Percentiles rank a stretch among this genome's conserved stretches.
phyloP scores from a whole-genome alignment of 345 rosid genomes.

The Rhodamnia argentea region DNA sequence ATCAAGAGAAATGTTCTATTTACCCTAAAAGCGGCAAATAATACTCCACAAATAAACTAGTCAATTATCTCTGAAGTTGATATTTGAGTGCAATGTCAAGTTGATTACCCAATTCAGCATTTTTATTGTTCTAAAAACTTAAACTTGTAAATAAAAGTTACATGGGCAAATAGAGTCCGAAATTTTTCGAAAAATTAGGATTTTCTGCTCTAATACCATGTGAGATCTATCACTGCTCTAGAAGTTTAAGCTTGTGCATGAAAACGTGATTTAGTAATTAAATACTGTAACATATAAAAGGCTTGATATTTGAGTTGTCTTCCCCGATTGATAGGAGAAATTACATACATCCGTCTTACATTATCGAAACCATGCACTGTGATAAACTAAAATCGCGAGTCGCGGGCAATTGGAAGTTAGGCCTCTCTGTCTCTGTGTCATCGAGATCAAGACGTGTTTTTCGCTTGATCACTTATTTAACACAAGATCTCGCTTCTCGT shows the following conservation, averaged over 20 bases:
- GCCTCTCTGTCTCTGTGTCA: background rate
- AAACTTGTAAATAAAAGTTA: no score
- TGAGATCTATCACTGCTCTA: no score
- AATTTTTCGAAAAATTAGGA: no score
- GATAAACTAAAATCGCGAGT: background rate
- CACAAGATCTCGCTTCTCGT: background rate
- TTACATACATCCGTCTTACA: accelerated
- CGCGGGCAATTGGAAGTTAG: background rate
- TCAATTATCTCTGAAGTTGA: background rate
- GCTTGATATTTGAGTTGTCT: background rate
- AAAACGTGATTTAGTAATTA: no score
- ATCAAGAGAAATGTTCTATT: background rate
- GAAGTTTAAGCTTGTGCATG: no score
- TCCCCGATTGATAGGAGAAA: background rate
- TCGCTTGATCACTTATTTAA: background rate
- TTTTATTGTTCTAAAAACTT: no score
- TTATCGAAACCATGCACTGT: background rate
- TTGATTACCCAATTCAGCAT: background rate
- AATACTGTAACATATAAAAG: no score
- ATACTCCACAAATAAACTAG: background rate
- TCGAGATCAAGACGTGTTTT: background rate
- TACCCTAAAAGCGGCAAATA: background rate
- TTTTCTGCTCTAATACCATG: no score
- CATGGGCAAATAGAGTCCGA: no score
- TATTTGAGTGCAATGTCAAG: background rate